Evolutionary conservation across 1,284 basidiomycete genomes (phyloP).

Genomic region (Gymnopus androsaceus): DNA sequence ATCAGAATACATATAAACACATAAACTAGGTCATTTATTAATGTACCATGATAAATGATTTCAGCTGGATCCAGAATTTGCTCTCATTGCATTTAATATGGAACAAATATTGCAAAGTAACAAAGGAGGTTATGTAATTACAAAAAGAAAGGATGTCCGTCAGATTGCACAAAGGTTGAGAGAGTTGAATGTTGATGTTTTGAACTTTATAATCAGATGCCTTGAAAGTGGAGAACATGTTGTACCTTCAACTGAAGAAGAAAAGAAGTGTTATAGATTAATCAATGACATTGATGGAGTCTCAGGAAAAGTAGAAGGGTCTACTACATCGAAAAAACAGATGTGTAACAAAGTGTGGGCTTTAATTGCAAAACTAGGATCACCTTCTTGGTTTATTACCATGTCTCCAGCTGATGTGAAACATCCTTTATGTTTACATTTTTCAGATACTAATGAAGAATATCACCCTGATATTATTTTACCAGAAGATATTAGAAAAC

Average conservation of each 20-base stretch:
- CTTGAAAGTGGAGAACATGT: slow-evolving; percentile 29
- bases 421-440: slow-evolving; percentile 29
- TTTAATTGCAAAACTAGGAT: slow-evolving; percentile 27
- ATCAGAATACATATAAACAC: slow-evolving; percentile 26
- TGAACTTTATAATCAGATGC: slow-evolving; percentile 25
- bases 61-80: slow-evolving; percentile 28
- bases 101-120: slow-evolving; percentile 28
- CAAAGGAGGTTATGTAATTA: slow-evolving; percentile 32
- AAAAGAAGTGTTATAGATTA: slow-evolving; percentile 36
- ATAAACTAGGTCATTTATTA: slow-evolving; percentile 27
- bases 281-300: slow-evolving; percentile 37
- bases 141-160: slow-evolving; percentile 26
- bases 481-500: slow-evolving; percentile 13
- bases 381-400: slow-evolving; percentile 31
- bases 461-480: slow-evolving; percentile 5
- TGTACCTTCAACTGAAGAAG: slow-evolving; percentile 28
- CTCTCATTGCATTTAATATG: slow-evolving; percentile 34
- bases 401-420: slow-evolving; percentile 26
- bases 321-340: slow-evolving; percentile 33
- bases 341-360: slow-evolving; percentile 41
- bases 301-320: slow-evolving; percentile 33
- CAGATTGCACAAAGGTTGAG: slow-evolving; percentile 28
- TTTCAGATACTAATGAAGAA: slow-evolving; percentile 22
- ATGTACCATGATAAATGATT: slow-evolving; percentile 35
- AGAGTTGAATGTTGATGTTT: slow-evolving; percentile 24